Evolutionary conservation across 305 asterid species (phyloP).

Genomic region (Andrographis paniculata): DNA sequence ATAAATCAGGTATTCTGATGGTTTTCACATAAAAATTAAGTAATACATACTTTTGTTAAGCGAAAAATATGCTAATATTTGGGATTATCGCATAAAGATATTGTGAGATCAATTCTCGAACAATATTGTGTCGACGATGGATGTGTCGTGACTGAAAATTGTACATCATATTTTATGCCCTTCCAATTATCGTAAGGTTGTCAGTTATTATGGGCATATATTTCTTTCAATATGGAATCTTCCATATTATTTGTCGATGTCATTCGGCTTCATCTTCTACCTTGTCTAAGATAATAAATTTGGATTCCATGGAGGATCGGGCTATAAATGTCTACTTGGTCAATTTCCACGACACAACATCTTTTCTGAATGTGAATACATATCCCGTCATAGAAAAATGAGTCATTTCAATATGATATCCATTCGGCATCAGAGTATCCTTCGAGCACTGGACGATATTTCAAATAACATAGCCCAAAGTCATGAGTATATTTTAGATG

Average conservation of each 20-base stretch:
- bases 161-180: constrained; percentile 4
- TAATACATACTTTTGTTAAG: too few relatives aligned
- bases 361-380: neutral
- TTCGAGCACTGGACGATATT: neutral
- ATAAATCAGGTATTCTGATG: too few relatives aligned
- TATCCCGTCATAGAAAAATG: neutral
- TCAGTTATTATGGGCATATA: neutral
- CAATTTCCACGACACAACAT: neutral
- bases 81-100: too few relatives aligned
- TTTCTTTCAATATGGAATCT: neutral
- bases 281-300: neutral
- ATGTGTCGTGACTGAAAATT: constrained; percentile 1
- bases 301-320: neutral
- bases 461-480: neutral
- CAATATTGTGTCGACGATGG: neutral
- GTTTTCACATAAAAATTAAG: too few relatives aligned
- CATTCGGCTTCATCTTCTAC: neutral
- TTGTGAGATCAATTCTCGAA: neutral
- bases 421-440: constrained; percentile 5
- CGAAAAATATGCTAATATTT: too few relatives aligned
- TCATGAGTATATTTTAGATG: neutral
- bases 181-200: neutral
- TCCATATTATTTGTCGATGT: neutral
- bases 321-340: neutral
- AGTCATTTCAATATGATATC: neutral